Base-by-base conservation (phyloP, 306 rosid species). In the Styphnolobium japonicum region DNA sequence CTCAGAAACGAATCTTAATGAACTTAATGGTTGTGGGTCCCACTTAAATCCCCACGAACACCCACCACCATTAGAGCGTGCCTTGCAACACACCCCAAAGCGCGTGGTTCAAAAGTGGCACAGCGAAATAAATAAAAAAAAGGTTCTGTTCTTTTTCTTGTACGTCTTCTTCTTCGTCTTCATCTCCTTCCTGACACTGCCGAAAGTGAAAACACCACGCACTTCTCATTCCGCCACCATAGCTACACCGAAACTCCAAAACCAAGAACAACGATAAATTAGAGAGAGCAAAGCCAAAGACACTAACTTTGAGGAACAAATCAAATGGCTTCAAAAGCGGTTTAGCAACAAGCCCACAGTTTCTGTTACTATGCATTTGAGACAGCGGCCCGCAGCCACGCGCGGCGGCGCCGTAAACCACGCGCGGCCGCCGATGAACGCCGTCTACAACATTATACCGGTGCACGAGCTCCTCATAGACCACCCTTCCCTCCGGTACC, bases 401-500 rank as follows among this genome's bases (percentile, higher is more conserved):
- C 87, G 83, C 45, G 85, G 76, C 15, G 79, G 70, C 2, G 72
- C 49, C 2, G 60, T 12, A 1, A 53, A 22, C 18, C 71, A 16
- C 51, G 40, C 77, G 4, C 76, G 67, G 1, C 85, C 85, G 6
- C 85, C 82, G 15, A 0, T 74, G 22, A 77, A 43, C 23, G 75
- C 90, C 2, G 75, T 81, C 1, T 94, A 70, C 90, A 94, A 94
- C 86, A 94, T 94, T 39, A 94, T 94, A 34, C 98, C 98, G 10
- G 87, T 94, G 39, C 97, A 94, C 63, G 87, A 88, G 81, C 87
- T 92, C 36, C 66, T 80, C 16, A 69, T 76, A 0, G 98, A 94
- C 86, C 98, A 94, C 52, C 97, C 98, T 4, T 89, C 97, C 6
- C 97, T 89, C 29, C 88, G 97, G 31, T 87, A 36, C 42, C 93